Evolutionary conservation across 108 stramenopile genomes (phyloP), one percentile per base, ranked within the genome.

Genomic region (Craspedostauros australis): DNA sequence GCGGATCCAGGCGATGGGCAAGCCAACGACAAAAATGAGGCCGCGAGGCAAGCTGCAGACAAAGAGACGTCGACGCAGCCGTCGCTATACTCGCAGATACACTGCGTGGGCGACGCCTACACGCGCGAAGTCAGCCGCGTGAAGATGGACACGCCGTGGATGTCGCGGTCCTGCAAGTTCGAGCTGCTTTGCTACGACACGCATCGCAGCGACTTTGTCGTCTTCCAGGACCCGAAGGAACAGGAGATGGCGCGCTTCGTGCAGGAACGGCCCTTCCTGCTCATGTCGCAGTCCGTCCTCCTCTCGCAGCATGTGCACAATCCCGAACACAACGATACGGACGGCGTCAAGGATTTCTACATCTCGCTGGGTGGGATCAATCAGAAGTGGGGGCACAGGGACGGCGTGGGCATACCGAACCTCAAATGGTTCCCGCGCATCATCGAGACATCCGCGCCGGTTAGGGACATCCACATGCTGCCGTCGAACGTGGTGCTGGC

Each of bases 281-380:
- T n/a, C 12, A 50, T 40, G 6, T 52, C 29, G n/a, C 55, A 28
- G 9, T 34, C 5, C 22, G 21, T 37, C 15, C 52, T 38, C 33
- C 46, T 40, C 25, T 34, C 36, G 4, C 37, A 44, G 14, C 25
- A 15, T 5, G 15, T 37, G 5, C 7, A 39, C 8, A 44, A 51
- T 57, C 8, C 24, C 23, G 20, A 12, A 15, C 18, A 40, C 15
- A 39, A 45, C 44, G 16, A 15, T 11, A 39, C 2, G 50, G 0
- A 37, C 33, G 14, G 39, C n/a, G 8, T 11, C 32, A 9, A 46
- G 33, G 11, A 45, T 11, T 56, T 42, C 38, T 50, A 33, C 12
- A 54, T 82, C 0, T 20, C 72, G 23, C 56, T 83, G 27, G 82
- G 82, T 22, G 70, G 71, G 0, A 65, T 83, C 51, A 83, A 83